Evolutionary conservation across 257 asterid genomes (phyloP).

Genomic region (Solanum etuberosum): DNA sequence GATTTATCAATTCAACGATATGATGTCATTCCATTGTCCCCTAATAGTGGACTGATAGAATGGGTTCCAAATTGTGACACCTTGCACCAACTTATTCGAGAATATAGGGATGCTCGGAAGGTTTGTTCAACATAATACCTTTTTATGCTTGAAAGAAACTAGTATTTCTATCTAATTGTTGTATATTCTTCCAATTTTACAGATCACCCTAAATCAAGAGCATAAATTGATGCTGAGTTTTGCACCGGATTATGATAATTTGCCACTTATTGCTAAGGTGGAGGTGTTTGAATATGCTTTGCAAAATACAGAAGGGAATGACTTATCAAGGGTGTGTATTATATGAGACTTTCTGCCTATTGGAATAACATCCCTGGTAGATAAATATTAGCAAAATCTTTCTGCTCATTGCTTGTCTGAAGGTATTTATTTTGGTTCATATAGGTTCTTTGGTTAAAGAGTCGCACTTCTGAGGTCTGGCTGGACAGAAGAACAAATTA

Average conservation of each 20-base stretch:
- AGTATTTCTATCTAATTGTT: conserved; percentile 10
- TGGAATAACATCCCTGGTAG: neutral
- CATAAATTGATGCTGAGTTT: conserved; percentile 93
- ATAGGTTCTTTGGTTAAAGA: conserved; percentile 96
- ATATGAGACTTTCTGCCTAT: neutral
- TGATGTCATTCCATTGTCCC: conserved; percentile 90
- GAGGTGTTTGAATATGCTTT: conserved; percentile 97
- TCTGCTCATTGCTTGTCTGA: neutral
- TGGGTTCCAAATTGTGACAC: conserved; percentile 99
- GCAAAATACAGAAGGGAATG: conserved; percentile 94
- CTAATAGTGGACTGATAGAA: conserved; percentile 92
- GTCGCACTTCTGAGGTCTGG: conserved; percentile 99
- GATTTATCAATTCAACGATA: conserved; percentile 94
- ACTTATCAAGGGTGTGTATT: conserved; percentile 72
- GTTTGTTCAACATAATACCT: conserved; percentile 18
- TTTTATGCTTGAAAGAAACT: neutral
- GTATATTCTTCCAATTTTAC: conserved; percentile 12
- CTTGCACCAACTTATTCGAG: conserved; percentile 88
- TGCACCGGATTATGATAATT: conserved; percentile 93
- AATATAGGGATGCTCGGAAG: conserved; percentile 95
- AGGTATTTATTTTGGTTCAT: conserved; percentile 1
- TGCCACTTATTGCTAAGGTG: conserved; percentile 89
- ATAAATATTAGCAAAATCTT: conserved; percentile 3
- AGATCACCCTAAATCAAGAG: conserved; percentile 96
- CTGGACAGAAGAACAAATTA: conserved; percentile 94